phyloP scores from a whole-genome alignment of 2,329 filamentous ascomycete genomes.

The Juglanconis sp. region DNA sequence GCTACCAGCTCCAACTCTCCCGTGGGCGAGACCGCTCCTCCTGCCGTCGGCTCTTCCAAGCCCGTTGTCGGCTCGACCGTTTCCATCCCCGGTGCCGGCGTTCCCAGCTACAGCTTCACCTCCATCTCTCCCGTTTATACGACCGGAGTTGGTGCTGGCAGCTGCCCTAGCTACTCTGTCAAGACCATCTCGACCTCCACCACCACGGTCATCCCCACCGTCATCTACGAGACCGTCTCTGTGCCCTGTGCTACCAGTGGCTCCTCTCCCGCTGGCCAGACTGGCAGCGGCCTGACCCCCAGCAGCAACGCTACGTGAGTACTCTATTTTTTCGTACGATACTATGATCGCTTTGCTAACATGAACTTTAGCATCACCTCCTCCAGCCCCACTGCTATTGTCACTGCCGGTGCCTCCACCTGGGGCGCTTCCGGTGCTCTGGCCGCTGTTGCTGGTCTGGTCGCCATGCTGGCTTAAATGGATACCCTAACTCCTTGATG shows the following conservation, averaged over 20 bases:
- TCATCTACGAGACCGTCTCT: constrained; percentile 48
- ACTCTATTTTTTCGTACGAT: background rate
- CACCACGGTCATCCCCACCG: constrained; percentile 54
- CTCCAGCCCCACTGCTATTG: constrained; percentile 33
- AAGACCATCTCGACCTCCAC: constrained; percentile 53
- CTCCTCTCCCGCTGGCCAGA: constrained; percentile 19
- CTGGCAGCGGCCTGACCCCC: constrained; percentile 20
- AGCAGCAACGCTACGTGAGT: constrained; percentile 31
- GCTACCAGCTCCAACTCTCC: constrained; percentile 18
- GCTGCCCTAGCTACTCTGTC: constrained; percentile 39
- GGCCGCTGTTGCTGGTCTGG: constrained; percentile 53
- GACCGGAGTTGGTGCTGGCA: constrained; percentile 25
- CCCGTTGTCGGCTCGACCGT: constrained; percentile 15
- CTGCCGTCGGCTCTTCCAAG: constrained; percentile 21
- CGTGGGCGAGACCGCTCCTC: constrained; percentile 23
- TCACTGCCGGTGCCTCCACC: constrained; percentile 51
- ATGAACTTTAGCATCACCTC: constrained; percentile 25
- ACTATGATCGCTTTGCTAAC: constrained; percentile 14
- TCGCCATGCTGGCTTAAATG: constrained; percentile 53
- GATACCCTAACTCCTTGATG: constrained; percentile 12
- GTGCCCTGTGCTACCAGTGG: constrained; percentile 38
- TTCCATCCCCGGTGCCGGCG: constrained; percentile 13
- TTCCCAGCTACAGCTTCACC: constrained; percentile 10
- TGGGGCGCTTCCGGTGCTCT: constrained; percentile 52
- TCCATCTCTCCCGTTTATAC: constrained; percentile 18